Evolutionary conservation across 805 yeast species (phyloP), one percentile per base, ranked within the genome.

Genomic region (Pichia rugopelliculosa): DNA sequence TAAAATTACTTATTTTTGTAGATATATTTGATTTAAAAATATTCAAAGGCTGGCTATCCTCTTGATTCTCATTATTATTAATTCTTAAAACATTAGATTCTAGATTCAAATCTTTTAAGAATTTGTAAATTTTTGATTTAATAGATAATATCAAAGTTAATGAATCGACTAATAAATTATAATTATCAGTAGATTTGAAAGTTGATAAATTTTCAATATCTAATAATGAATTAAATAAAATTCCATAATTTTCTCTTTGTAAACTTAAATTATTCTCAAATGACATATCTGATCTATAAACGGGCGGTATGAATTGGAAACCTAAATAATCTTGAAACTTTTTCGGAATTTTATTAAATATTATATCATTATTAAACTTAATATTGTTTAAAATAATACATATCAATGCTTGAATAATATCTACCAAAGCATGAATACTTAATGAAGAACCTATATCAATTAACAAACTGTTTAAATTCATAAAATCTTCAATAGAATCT

Each of bases 391-490:
- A 45, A n/a, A 48, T 43, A 3, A 46, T 20, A 3, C 59, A 49
- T 4, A 64, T 36, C 8, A 64, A 43, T 24, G 53, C 56, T 49
- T 61, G 63, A 9, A 57, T 39, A 10, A 53, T 53, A 48, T 61
- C 66, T 36, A 63, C 41, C 21, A 64, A 58, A 13, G 71, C 71
- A 54, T 71, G 67, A 0, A 65, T 45, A 6, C 61, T 48, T 22
- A 72, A 55, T 4, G 73, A 47, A 47, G 68, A 55, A 22, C 71
- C 73, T 54, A 68, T 38, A 47, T 62, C 63, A 43, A 51, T 52
- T 27, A 62, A 41, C 26, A 56, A 39, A 17, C 53, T 40, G 36
- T 58, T 55, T 5, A 62, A 37, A 4, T 48, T 36, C 37, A 61
- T 22, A 33, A 59, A 58, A 20, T 53, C 51, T 10, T 56, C 59